Base-by-base conservation (phyloP, 2,329 filamentous ascomycete genomes). In the Exophiala spinifera region DNA sequence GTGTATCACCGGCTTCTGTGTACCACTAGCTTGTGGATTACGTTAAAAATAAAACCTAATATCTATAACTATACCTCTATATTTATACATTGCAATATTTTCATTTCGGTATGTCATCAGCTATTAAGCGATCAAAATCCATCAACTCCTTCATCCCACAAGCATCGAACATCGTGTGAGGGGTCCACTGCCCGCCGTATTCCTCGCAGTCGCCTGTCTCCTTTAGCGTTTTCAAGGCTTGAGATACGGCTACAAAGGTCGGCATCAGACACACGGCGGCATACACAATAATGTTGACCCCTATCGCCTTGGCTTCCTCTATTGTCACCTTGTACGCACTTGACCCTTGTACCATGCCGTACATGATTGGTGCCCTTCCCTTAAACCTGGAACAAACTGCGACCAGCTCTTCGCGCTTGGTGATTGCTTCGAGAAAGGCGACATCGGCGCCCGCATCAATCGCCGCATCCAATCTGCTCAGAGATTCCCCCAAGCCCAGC, bases 331-430 rank as follows among this genome's bases (percentile, higher is more conserved):
- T 63, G 20, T 71, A 71, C 25, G 70, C 73, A 5, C 67, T 63
- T 13, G 72, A 72, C 54, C 72, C 69, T 61, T 74, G 70, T 6
- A 76, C 74, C 66, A 74, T 75, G 58, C 76, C 76, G 48, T 74
- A 59, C 51, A 76, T 47, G 61, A 74, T 57, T 14, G 72, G 72
- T 67, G 67, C 25, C 11, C 23, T 71, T n/a, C 64, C 64, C 14
- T 65, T 66, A 43, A 75, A 62, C 20, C 70, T 70, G 31, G 61
- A 45, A 2, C 44, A 48, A 13, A 72, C 64, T 3, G 62, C 64
- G 49, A 66, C 64, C 14, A 68, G 67, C 63, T 70, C 66, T 42
- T 72, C 70, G 14, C 64, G 65, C 17, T 67, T 70, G 1, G 69
- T 67, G 19, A 73, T 65, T 2, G 70, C 72, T 59, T 75, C 72